Conservation (phyloP, 1,284 basidiomycete species). For the Ustilago xerochloae region DNA sequence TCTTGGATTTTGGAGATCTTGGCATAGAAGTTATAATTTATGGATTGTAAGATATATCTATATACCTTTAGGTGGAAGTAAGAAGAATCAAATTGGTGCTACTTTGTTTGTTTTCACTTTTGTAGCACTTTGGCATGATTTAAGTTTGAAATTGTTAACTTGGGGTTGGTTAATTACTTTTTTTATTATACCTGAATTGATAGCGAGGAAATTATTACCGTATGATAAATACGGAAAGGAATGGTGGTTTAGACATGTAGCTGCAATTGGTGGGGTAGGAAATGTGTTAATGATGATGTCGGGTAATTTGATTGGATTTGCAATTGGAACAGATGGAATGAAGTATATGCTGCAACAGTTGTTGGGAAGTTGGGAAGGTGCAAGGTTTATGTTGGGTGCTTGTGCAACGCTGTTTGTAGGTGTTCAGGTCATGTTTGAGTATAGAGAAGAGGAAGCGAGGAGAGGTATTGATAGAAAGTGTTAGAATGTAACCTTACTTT, state of each 20-base stretch:
- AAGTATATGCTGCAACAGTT: constrained; percentile 78
- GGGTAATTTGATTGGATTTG: constrained; percentile 95
- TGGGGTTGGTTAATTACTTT: constrained; percentile 97
- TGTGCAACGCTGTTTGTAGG: constrained; percentile 81
- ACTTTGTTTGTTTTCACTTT: constrained; percentile 91
- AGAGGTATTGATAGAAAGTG: constrained; percentile 51
- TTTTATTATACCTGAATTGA: constrained; percentile 88
- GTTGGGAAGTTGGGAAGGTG: constrained; percentile 76
- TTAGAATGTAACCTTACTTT: background rate
- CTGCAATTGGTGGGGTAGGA: constrained; percentile 83
- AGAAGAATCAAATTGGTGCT: constrained; percentile 75
- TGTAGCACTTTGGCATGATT: constrained; percentile 98
- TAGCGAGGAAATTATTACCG: constrained; percentile 74
- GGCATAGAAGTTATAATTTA: constrained; percentile 96
- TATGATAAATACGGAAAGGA: constrained; percentile 76
- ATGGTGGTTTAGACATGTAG: constrained; percentile 87
- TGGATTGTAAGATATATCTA: constrained; percentile 92
- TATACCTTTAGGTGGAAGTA: constrained; percentile 87
- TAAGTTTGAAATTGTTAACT: constrained; percentile 85
- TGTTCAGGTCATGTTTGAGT: constrained; percentile 83
- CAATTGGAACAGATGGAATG: constrained; percentile 86
- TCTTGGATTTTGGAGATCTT: constrained; percentile 91
- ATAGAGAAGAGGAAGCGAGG: constrained; percentile 63
- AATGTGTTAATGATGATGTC: constrained; percentile 92
- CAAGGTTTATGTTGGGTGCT: constrained; percentile 76